These are phyloP conservation scores for Fusarium sp. DNA, from an alignment of 2,329 filamentous ascomycete species.

Conservation along the genomic window DNA sequence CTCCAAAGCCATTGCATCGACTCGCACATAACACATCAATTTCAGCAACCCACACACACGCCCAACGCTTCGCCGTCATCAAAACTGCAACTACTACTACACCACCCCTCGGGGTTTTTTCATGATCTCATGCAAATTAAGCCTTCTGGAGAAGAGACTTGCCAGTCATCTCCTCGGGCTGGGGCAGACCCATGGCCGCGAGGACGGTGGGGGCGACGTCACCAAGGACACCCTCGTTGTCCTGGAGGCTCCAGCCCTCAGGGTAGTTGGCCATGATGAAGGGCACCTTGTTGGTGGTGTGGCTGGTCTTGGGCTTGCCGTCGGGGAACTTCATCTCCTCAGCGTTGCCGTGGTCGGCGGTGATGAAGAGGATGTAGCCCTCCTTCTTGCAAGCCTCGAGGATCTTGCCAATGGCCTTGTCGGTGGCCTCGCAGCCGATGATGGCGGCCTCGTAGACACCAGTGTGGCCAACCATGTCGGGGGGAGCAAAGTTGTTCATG, in stretches of 20 bases:
- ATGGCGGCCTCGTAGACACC: constrained; percentile 97
- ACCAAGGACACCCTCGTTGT: constrained; percentile 89
- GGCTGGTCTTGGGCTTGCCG: constrained; percentile 96
- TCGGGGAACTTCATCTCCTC: constrained; percentile 99
- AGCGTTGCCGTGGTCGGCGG: constrained; percentile 95
- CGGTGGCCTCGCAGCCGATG: constrained; percentile 84
- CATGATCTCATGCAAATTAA: constrained; percentile 48
- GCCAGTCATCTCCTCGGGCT: constrained; percentile 94
- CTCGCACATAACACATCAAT: constrained; percentile 30
- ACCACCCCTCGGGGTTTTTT: constrained; percentile 8
- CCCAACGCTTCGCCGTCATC: constrained; percentile 32
- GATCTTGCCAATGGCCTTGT: constrained; percentile 93
- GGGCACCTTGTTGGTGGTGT: constrained; percentile 97
- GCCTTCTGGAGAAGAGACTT: constrained; percentile 83
- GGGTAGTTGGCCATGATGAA: constrained; percentile 99
- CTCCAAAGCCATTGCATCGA: constrained; percentile 38
- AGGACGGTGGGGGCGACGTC: constrained; percentile 97
- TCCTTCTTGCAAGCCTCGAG: constrained; percentile 94
- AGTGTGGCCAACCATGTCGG: constrained; percentile 99
- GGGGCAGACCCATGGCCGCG: constrained; percentile 87
- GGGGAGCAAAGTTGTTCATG: constrained; percentile 99
- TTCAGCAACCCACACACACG: constrained; percentile 27
- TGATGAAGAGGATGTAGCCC: constrained; percentile 94
- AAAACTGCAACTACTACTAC: constrained; percentile 25
- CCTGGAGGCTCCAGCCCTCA: constrained; percentile 86